Evolutionary conservation across 495 filamentous ascomycete genomes (phyloP).

Genomic region (Aspergillus olivimuriae): DNA sequence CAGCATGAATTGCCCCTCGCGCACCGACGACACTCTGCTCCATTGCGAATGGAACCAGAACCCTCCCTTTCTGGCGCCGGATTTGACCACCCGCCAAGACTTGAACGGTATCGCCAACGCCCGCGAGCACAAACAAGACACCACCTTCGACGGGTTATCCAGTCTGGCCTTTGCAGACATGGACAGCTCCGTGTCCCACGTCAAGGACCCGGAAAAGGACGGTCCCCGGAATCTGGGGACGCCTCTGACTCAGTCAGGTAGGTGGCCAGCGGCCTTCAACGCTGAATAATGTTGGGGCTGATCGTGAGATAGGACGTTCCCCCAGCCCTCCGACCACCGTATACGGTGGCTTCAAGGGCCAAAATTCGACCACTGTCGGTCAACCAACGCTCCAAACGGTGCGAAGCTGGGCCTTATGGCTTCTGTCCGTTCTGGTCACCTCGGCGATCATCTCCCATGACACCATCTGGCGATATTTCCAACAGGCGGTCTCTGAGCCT

Average conservation of each 20-base stretch:
- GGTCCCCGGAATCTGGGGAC: slow-evolving; percentile 7
- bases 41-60: slow-evolving; percentile 50
- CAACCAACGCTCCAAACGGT: slow-evolving; percentile 13
- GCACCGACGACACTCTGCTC: slow-evolving; percentile 43
- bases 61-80: slow-evolving; percentile 42
- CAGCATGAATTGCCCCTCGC: slow-evolving; percentile 53
- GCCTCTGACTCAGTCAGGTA: slow-evolving; percentile 33
- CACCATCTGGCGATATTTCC: slow-evolving; percentile 9
- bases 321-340: slow-evolving; percentile 9
- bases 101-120: slow-evolving; percentile 40
- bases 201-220: slow-evolving; percentile 8
- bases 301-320: slow-evolving; percentile 18
- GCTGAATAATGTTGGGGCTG: not conserved
- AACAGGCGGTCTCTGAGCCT: not conserved
- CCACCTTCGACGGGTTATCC: not conserved
- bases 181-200: slow-evolving; percentile 3
- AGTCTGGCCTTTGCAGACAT: slow-evolving; percentile 7
- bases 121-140: slow-evolving; percentile 16
- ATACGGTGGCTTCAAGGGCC: no score
- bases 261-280: not conserved
- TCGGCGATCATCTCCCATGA: slow-evolving; percentile 20
- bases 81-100: slow-evolving; percentile 52
- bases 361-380: not conserved
- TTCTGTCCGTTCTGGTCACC: slow-evolving; percentile 22
- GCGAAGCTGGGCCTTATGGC: slow-evolving; percentile 22